Conservation (phyloP, 1,284 basidiomycete genomes). For the Megacollybia platyphylla region DNA sequence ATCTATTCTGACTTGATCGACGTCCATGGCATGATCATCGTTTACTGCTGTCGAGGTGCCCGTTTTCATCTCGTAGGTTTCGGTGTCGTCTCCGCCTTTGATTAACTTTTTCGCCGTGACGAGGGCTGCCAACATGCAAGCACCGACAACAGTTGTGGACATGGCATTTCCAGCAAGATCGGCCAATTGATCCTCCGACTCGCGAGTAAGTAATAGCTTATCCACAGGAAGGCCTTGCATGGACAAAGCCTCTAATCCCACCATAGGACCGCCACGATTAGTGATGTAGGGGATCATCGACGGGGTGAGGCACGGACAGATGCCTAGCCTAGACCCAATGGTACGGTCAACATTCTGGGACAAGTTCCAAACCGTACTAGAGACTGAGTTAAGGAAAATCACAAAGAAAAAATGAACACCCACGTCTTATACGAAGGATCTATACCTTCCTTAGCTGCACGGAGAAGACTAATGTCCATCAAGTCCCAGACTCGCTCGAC, state of each 20-base stretch:
- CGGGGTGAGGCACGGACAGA: constrained; percentile 87
- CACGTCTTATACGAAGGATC: constrained; percentile 84
- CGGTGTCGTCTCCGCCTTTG: constrained; percentile 45
- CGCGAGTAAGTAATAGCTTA: constrained; percentile 82
- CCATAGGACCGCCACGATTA: constrained; percentile 92
- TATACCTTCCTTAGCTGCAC: constrained; percentile 68
- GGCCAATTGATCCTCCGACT: constrained; percentile 87
- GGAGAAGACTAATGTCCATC: constrained; percentile 82
- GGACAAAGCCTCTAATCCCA: constrained; percentile 84
- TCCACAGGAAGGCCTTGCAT: constrained; percentile 91
- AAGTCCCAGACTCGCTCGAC: constrained; percentile 93
- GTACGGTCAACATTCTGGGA: constrained; percentile 93
- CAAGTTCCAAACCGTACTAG: constrained; percentile 87
- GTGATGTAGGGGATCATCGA: constrained; percentile 96
- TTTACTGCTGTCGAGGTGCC: constrained; percentile 20
- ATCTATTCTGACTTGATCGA: constrained; percentile 20
- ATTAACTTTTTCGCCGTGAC: constrained; percentile 54
- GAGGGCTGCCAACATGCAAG: constrained; percentile 79
- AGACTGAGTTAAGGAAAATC: constrained; percentile 3
- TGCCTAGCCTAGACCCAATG: constrained; percentile 73
- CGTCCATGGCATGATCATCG: constrained; percentile 29
- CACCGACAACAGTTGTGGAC: constrained; percentile 92
- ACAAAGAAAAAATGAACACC: constrained; percentile 13
- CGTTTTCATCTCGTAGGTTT: constrained; percentile 50
- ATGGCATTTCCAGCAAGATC: constrained; percentile 95